Percentiles rank a stretch among this genome's conserved stretches.
phyloP scores from a whole-genome alignment of 1,284 basidiomycete genomes.

The Inonotus hispidus region DNA sequence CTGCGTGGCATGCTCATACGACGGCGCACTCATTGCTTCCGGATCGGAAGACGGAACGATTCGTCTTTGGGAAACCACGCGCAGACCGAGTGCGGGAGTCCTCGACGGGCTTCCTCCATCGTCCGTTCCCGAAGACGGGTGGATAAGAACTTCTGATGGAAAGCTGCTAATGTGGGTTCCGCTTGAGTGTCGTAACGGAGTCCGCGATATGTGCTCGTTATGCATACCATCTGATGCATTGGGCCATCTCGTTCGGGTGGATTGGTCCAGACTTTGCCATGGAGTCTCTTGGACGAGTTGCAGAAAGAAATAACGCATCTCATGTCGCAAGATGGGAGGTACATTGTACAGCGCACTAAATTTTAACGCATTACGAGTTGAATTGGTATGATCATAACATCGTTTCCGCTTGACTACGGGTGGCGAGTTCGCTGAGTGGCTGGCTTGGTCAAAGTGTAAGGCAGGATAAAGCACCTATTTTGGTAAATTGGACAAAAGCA shows the following conservation, averaged over 20 bases:
- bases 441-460: no score
- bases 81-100: not conserved
- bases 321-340: no score
- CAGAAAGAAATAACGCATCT: not conserved
- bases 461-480: no score
- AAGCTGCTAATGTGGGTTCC: constrained; percentile 11
- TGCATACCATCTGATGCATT: constrained; percentile 1
- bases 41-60: constrained; percentile 6
- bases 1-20: constrained; percentile 13
- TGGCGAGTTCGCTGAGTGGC: no score
- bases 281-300: not conserved
- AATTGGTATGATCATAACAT: no score
- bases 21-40: constrained; percentile 10
- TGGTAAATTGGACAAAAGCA: no score
- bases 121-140: constrained; percentile 3
- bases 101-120: not conserved
- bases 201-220: constrained; percentile 1
- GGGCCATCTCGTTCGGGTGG: not conserved
- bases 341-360: no score
- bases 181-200: not conserved
- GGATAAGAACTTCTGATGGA: not conserved
- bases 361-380: no score
- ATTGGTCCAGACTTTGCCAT: not conserved
- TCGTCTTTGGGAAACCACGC: constrained; percentile 2
- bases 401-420: no score